phyloP scores from a whole-genome alignment of 345 rosid species.

The Nasturtium officinale region DNA sequence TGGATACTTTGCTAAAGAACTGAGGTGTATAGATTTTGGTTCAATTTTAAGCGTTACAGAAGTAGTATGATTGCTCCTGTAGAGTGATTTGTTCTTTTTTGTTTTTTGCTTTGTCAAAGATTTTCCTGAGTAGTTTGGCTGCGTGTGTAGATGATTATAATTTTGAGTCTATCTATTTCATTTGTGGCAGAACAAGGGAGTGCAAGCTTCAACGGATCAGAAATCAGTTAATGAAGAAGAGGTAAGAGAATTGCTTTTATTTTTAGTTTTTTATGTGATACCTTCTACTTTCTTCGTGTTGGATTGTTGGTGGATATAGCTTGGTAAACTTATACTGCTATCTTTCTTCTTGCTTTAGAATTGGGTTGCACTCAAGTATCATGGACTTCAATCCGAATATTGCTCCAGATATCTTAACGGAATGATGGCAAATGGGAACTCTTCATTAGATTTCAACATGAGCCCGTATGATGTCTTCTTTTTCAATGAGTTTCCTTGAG shows the following conservation, averaged over 20 bases:
- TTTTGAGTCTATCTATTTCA: constrained; percentile 2
- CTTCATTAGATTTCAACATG: constrained; percentile 69
- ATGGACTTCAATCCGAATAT: constrained; percentile 66
- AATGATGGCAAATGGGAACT: constrained; percentile 60
- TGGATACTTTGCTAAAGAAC: constrained; percentile 11
- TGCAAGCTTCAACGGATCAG: constrained; percentile 49
- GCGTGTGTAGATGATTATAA: constrained; percentile 12
- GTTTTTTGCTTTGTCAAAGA: constrained; percentile 12
- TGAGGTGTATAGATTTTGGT: constrained; percentile 11
- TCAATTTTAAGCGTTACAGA: not conserved
- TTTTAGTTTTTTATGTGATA: not conserved
- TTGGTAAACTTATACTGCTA: constrained; percentile 14
- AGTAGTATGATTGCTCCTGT: not conserved
- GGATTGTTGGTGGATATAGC: constrained; percentile 18
- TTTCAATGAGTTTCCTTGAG: constrained; percentile 11
- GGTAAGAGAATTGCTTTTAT: constrained; percentile 43
- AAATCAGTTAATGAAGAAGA: constrained; percentile 52
- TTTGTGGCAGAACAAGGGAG: constrained; percentile 54
- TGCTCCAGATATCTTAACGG: constrained; percentile 58
- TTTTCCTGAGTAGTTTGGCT: constrained; percentile 2
- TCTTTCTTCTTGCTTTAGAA: constrained; percentile 47
- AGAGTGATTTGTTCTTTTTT: not conserved
- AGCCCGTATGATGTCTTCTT: constrained; percentile 52
- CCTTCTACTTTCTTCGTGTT: constrained; percentile 11
- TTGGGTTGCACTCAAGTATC: constrained; percentile 80